A percentile compares a stretch with the other conserved stretches of the same genome.
phyloP scores from a whole-genome alignment of 78 protist species.

The Andalucia godoyi region DNA sequence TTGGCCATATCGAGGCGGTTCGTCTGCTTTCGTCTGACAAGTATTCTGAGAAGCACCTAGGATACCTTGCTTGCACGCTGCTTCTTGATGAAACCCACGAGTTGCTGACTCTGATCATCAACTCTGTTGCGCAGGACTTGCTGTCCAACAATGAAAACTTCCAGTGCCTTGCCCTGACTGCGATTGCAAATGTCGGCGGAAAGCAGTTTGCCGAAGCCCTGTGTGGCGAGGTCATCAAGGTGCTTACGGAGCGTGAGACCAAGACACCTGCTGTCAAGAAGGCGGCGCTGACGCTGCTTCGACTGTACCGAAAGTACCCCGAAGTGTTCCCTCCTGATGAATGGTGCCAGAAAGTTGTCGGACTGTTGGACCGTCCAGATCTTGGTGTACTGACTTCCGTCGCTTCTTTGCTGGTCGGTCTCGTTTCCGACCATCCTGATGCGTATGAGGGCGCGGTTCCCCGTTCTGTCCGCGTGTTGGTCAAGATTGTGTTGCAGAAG shows the following conservation, averaged over 20 bases:
- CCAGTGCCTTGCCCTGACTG: constrained; percentile 76
- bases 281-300: constrained; percentile 81
- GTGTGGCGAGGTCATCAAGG: constrained; percentile 49
- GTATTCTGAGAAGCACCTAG: constrained; percentile 89
- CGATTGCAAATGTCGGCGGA: constrained; percentile 90
- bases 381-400: constrained; percentile 64
- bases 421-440: constrained; percentile 1
- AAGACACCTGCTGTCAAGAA: constrained; percentile 45
- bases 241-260: constrained; percentile 35
- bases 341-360: constrained; percentile 14
- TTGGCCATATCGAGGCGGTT: constrained; percentile 96
- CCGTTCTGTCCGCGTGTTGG: constrained; percentile 28
- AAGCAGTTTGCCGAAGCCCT: constrained; percentile 83
- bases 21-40: constrained; percentile 58
- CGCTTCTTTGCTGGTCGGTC: constrained; percentile 47
- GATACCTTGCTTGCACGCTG: constrained; percentile 70
- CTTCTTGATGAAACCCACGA: constrained; percentile 80
- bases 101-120: constrained; percentile 78
- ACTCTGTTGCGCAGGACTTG: constrained; percentile 79
- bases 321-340: constrained; percentile 17
- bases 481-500: constrained; percentile 21
- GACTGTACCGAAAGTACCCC: constrained; percentile 77
- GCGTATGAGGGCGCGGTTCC: constrained; percentile 12
- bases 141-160: constrained; percentile 16
- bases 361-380: constrained; percentile 53